Base-by-base conservation (phyloP, 106 monocot species). In the Posidonia australis region DNA sequence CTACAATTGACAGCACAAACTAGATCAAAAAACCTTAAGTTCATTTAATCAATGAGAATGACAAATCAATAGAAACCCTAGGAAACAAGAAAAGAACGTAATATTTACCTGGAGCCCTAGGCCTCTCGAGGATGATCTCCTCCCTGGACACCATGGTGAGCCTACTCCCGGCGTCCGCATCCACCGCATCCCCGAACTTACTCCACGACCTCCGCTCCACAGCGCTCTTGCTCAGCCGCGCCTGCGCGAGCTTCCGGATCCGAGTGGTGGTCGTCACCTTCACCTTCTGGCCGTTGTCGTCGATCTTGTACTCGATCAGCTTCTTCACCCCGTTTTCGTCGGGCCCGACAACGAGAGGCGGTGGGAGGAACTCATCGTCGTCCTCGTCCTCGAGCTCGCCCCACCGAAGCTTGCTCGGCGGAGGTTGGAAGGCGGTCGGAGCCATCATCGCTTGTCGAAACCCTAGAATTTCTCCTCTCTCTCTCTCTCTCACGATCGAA, bases 71-170 rank as follows among this genome's bases (percentile, higher is more conserved):
- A 36, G n/a, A 36, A 36, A 36, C 7, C 36, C 36, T 36, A 36
- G 36, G 7, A 36, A 36, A 36, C 36, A 36, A 36, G 36, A 36
- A 36, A 36, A 36, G 36, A 36, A 36, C 5, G 36, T 7, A 36
- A 36, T 4, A 2, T 2, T 7, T 36, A 93, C 93, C 93, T 67
- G 83, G 88, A 13, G 79, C 75, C 10, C 81, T 67, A 5, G 93
- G 79, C 52, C 89, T 68, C 73, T 93, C 89, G 20, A 93, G 83
- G 9, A 93, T 10, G 75, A 88, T 83, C 72, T 88, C 93, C 77
- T 93, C 93, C 9, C 85, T 93, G 10, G 88, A 89, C 9, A 93
- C 89, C 88, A 89, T 88, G 43, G 93, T 93, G 52, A 89, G 81
- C 12, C 86, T 73, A 44, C 74, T 77, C 9, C 89, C 83, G 12